Percentiles rank a stretch among this genome's conserved stretches.
phyloP scores from a whole-genome alignment of 345 rosid genomes.

The Barbarea vulgaris region DNA sequence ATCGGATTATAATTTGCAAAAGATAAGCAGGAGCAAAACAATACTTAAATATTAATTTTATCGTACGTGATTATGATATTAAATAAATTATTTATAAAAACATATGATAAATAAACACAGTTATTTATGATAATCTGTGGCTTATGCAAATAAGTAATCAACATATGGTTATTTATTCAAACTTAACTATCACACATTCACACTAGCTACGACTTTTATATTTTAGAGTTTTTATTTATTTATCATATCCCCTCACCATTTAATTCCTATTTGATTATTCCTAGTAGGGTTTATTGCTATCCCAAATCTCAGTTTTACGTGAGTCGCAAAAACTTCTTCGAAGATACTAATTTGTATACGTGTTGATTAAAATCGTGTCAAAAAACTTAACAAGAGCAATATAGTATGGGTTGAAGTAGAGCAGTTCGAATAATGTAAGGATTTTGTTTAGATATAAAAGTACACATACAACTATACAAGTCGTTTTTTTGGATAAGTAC shows the following conservation, averaged over 20 bases:
- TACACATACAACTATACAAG: conserved; percentile 1
- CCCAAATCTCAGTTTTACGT: neutral
- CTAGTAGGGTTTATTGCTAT: neutral
- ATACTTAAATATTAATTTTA: neutral
- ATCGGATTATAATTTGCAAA: neutral
- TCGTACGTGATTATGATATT: neutral
- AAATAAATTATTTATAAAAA: no score
- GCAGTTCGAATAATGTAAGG: neutral
- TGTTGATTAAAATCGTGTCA: neutral
- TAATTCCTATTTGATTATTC: neutral
- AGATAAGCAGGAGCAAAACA: neutral
- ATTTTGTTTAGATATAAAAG: neutral
- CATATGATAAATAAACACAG: no score
- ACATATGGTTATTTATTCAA: no score
- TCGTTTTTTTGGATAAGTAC: neutral
- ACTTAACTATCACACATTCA: neutral
- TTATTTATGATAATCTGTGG: no score
- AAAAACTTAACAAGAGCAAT: neutral
- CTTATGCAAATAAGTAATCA: no score
- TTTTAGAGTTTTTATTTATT: neutral
- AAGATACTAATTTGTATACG: neutral
- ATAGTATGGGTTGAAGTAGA: neutral
- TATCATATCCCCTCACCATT: neutral
- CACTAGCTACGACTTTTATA: no score
- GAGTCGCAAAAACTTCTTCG: neutral